phyloP scores from a whole-genome alignment of 176 grass and related monocot species.

The Raddia distichophylla region DNA sequence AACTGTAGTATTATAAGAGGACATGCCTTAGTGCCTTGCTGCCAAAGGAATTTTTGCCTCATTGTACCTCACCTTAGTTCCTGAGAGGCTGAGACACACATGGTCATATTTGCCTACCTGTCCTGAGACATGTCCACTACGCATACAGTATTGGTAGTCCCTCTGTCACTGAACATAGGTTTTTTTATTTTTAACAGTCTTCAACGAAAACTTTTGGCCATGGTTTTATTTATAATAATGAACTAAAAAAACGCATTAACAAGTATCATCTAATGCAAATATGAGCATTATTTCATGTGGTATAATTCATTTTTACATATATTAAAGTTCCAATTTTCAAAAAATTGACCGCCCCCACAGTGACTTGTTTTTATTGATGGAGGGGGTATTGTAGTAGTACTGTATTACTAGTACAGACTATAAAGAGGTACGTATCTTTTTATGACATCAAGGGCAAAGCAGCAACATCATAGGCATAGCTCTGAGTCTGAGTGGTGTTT shows the following conservation, averaged over 20 bases:
- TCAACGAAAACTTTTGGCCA: not conserved
- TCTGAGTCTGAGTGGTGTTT: too few species aligned
- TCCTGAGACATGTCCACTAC: not conserved
- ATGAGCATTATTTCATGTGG: not conserved
- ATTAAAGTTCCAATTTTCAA: conserved; percentile 6
- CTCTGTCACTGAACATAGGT: not conserved
- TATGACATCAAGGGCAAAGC: too few species aligned
- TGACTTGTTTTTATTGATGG: not conserved
- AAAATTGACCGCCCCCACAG: not conserved
- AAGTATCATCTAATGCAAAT: not conserved
- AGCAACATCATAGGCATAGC: too few species aligned
- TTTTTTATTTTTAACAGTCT: conserved; percentile 2
- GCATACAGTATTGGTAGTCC: conserved; percentile 6
- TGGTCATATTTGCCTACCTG: not conserved
- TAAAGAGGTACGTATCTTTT: too few species aligned
- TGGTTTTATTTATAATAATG: conserved; percentile 2
- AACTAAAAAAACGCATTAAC: not conserved
- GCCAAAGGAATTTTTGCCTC: not conserved
- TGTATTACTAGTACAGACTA: too few species aligned
- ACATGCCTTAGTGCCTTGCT: not conserved
- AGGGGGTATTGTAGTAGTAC: not conserved
- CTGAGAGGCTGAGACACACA: not conserved
- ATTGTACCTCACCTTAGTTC: not conserved
- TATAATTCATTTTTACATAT: not conserved
- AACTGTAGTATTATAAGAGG: not conserved